Evolutionary conservation across 352 stramenopile genomes (phyloP).

Genomic region (Globisporangium paddicum): DNA sequence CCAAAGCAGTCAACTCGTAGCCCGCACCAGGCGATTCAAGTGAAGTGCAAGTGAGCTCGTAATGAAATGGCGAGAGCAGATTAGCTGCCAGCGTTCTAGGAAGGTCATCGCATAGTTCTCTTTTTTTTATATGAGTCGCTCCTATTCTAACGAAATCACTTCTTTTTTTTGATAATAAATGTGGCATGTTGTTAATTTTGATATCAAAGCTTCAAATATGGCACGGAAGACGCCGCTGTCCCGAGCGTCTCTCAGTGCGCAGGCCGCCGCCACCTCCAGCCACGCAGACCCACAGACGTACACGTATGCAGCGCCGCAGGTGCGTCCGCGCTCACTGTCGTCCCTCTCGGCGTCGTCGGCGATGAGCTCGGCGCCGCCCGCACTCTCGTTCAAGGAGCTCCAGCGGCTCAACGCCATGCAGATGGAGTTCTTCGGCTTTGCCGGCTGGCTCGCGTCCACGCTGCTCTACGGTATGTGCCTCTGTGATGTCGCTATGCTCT

Average conservation of each 20-base stretch:
- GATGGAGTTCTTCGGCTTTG: slow-evolving; percentile 86
- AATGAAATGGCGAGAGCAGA: background rate
- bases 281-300: background rate
- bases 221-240: background rate
- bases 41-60: background rate
- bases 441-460: slow-evolving; percentile 76
- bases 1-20: background rate
- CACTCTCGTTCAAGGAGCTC: slow-evolving; percentile 76
- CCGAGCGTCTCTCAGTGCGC: background rate
- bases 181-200: background rate
- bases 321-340: slow-evolving; percentile 9
- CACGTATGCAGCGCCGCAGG: background rate
- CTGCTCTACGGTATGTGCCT: slow-evolving; percentile 83
- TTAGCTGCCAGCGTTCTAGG: background rate
- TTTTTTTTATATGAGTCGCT: background rate
- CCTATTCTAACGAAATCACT: background rate
- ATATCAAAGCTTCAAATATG: background rate
- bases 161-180: background rate
- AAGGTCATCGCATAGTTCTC: background rate
- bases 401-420: slow-evolving; percentile 77
- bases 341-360: slow-evolving; percentile 3
- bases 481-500: background rate
- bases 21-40: background rate
- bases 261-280: background rate
- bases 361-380: slow-evolving; percentile 12